Base-by-base conservation (phyloP, 208 protist genomes). In the Naegleria lovaniensis region DNA sequence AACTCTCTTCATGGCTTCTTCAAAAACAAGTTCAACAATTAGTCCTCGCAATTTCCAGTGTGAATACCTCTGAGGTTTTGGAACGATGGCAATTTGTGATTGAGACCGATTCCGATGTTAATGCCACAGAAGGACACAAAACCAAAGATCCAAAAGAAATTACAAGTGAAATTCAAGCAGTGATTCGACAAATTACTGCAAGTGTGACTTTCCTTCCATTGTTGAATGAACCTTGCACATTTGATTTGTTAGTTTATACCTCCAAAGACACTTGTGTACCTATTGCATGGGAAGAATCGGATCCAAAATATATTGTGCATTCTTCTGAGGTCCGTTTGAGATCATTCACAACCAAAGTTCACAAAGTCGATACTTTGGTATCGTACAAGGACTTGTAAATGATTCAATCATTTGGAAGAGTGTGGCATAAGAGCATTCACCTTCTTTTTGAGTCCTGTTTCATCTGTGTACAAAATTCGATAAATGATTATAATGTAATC, bases 71-170 rank as follows among this genome's bases (percentile, higher is more conserved):
- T 36, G 92, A 94, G 13, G 95, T 96, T 16, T 91, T 98, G 0
- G 98, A 99, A 93, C 93, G 98, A 33, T 99, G 98, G 98, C 96
- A 96, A 43, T 99, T 99, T 90, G 94, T 99, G 92, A 94, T 98
- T 43, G 92, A 96, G 33, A 94, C 94, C 29, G 96, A 98, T 88
- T 86, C 88, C 1, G 90, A 90, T 7, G n/a, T 91, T 29, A n/a
- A 58, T 39, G 51, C 88, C 36, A n/a, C 86, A 4, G 19, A 11
- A 36, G 25, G 55, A 79, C 5, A 5, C 85, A 91, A 93, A 92
- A 88, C 89, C 29, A 88, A 92, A 41, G 79, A 92, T 58, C 33
- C 59, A 85, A 97, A 98, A 43, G 95, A 98, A 58, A 95, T 99
- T 51, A 93, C 94, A 40, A 89, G 88, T 36, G 98, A 99, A 89